These are phyloP conservation scores for Diaporthe nobilis DNA, from an alignment of 2,329 filamentous ascomycete species.

Conservation along the genomic window DNA sequence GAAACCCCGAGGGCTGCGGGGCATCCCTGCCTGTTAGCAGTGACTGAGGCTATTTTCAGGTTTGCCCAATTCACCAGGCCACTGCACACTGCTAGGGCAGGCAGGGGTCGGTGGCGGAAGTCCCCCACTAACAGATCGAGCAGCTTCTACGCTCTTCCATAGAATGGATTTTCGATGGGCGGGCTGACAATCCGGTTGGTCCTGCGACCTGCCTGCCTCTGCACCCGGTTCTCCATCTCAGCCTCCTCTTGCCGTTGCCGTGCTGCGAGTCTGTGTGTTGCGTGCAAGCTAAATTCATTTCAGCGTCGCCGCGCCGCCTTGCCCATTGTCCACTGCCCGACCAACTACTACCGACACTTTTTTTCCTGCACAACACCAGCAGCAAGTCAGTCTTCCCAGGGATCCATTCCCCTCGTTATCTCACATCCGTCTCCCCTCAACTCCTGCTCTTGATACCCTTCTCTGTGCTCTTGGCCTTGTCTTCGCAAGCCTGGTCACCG, in stretches of 20 bases:
- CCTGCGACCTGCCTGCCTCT: constrained; percentile 27
- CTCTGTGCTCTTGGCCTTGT: background rate
- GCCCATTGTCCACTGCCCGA: constrained; percentile 16
- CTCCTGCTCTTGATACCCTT: background rate
- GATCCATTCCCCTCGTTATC: background rate
- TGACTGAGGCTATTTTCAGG: constrained; percentile 7
- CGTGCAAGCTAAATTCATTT: constrained; percentile 34
- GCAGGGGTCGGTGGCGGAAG: background rate
- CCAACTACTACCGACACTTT: background rate
- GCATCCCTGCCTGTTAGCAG: constrained; percentile 36
- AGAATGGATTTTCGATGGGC: constrained; percentile 34
- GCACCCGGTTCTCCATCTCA: constrained; percentile 31
- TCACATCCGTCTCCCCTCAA: background rate
- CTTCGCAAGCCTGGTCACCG: background rate
- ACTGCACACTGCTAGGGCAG: background rate
- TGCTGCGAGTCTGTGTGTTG: constrained; percentile 16
- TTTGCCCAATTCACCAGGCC: background rate
- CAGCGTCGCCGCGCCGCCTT: constrained; percentile 19
- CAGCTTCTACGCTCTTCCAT: constrained; percentile 41
- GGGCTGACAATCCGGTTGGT: constrained; percentile 37
- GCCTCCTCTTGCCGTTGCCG: constrained; percentile 38
- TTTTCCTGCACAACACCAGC: constrained; percentile 15
- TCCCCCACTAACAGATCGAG: constrained; percentile 39
- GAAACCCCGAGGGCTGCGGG: constrained; percentile 36
- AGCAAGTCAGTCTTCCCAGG: constrained; percentile 13